Evolutionary conservation across 257 asterid species (phyloP).

Genomic region (Leptodermis oblonga): DNA sequence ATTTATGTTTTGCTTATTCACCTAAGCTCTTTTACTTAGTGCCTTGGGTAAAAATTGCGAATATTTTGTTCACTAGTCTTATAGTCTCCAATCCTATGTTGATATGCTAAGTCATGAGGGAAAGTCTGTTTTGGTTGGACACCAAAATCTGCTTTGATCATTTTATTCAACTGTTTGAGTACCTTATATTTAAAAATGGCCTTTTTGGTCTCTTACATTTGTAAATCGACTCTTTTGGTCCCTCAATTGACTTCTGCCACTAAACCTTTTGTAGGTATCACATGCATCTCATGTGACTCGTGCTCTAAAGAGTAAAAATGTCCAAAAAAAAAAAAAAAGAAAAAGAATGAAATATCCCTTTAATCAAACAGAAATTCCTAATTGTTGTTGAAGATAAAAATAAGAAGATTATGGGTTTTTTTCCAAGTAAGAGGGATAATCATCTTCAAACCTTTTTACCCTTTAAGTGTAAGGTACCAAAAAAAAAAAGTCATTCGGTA

Average conservation of each 20-base stretch:
- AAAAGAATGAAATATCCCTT: neutral
- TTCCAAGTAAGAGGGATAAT: neutral
- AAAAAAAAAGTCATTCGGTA: neutral
- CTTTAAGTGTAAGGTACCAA: neutral
- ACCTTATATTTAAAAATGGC: too few species aligned
- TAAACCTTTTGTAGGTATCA: too few species aligned
- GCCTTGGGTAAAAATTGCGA: neutral
- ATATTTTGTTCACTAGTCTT: neutral
- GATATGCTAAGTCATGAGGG: neutral
- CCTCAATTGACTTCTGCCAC: too few species aligned
- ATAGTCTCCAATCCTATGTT: neutral
- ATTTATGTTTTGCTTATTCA: neutral
- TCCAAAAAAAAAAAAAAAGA: neutral
- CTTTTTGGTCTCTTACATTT: too few species aligned
- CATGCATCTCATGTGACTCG: too few species aligned
- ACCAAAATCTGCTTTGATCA: neutral
- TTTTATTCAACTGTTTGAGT: neutral
- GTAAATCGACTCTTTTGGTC: too few species aligned
- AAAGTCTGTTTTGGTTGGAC: neutral
- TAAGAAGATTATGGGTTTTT: too few species aligned
- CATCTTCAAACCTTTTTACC: neutral
- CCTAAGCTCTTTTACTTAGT: neutral
- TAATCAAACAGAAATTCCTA: neutral
- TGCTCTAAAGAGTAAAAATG: too few species aligned
- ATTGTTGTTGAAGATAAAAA: neutral